Percentiles rank a stretch among this genome's conserved stretches.
Evolutionary conservation across 2,329 filamentous ascomycete species (phyloP).

Genomic region (Fusarium sp.): DNA sequence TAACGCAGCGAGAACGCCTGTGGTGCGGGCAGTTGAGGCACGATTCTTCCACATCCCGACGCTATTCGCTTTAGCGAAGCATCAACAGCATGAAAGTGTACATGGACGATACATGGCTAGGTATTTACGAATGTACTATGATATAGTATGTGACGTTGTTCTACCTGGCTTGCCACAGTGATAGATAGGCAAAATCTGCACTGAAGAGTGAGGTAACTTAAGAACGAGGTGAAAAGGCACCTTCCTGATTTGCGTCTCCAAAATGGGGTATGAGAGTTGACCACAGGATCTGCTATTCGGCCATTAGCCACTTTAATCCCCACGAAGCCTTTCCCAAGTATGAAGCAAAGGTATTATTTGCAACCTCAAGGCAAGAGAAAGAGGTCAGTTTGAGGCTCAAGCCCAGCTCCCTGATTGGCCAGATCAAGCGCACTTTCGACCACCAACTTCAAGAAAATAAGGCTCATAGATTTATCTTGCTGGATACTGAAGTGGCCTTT

Average conservation of each 20-base stretch:
- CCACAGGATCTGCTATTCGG: too few relatives aligned
- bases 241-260: not conserved
- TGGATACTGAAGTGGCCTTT: not conserved
- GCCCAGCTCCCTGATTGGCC: not conserved
- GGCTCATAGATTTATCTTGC: not conserved
- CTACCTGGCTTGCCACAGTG: not conserved
- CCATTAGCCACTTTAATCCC: not conserved
- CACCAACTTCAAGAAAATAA: not conserved
- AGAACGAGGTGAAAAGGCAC: not conserved
- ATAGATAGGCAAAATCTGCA: not conserved
- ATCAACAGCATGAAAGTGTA: not conserved
- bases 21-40: not conserved
- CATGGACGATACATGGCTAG: not conserved
- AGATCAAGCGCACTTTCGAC: not conserved
- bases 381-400: not conserved
- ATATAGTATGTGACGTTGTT: not conserved
- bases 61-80: not conserved
- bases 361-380: not conserved
- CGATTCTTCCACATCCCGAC: too few relatives aligned
- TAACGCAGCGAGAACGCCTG: not conserved
- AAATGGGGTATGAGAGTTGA: not conserved
- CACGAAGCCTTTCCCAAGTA: not conserved
- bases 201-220: not conserved
- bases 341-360: not conserved
- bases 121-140: not conserved